phyloP scores from a whole-genome alignment of 1,284 basidiomycete species.

The Trichosporon asahii region DNA sequence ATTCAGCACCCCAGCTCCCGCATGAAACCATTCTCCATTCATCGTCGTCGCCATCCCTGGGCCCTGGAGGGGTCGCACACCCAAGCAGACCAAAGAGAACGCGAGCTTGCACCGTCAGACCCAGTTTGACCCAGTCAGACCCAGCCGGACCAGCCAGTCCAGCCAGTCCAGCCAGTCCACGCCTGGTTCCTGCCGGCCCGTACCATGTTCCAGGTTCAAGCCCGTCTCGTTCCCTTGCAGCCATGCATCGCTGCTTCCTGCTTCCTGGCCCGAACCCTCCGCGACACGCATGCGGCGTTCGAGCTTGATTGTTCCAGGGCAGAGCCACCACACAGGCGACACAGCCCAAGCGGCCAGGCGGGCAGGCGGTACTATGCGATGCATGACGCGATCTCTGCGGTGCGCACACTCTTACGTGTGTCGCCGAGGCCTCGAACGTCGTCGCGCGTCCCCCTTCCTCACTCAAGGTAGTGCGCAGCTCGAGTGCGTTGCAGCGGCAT shows the following conservation, averaged over 20 bases:
- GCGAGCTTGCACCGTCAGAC: background rate
- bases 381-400: background rate
- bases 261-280: background rate
- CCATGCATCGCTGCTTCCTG: background rate
- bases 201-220: constrained; percentile 8
- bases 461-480: background rate
- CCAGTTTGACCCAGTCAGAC: background rate
- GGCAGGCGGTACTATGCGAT: background rate
- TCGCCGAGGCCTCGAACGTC: background rate
- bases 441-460: background rate
- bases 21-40: constrained; percentile 7
- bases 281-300: background rate
- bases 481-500: background rate
- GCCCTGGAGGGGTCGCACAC: background rate
- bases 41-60: background rate
- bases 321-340: background rate
- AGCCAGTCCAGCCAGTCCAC: no score
- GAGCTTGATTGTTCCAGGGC: background rate
- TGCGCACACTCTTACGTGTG: background rate
- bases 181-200: background rate
- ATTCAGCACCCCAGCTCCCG: constrained; percentile 4
- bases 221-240: background rate
- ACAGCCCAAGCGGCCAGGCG: background rate
- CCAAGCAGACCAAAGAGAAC: background rate
- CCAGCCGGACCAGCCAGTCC: no score